These are phyloP conservation scores for Cytospora piceae DNA, from an alignment of 2,329 filamentous ascomycete species.

Conservation along the genomic window DNA sequence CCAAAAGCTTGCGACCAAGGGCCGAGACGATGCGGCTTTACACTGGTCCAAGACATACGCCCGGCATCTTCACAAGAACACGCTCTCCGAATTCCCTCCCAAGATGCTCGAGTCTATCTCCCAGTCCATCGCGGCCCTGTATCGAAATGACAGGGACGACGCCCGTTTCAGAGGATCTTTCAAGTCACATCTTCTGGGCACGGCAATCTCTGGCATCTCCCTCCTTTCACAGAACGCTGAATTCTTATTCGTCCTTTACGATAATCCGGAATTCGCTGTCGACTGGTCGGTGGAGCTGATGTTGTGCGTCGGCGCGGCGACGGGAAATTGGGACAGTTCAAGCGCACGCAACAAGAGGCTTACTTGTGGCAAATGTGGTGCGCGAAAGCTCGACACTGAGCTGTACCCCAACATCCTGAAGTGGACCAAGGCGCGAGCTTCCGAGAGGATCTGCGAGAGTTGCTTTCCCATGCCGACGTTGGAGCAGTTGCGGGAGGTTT, in stretches of 20 bases:
- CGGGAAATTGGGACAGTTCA: too few relatives aligned
- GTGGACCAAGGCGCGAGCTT: neutral
- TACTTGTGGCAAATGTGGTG: neutral
- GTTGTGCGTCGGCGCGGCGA: neutral
- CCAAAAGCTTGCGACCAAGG: neutral
- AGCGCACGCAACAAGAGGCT: too few relatives aligned
- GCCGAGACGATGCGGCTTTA: neutral
- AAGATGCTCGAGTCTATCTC: neutral
- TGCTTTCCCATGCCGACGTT: neutral
- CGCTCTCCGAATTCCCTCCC: neutral
- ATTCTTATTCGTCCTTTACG: neutral
- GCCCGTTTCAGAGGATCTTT: neutral
- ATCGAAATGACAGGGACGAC: neutral
- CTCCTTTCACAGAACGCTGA: neutral
- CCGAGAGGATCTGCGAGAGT: neutral
- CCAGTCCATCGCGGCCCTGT: neutral
- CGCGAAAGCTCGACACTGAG: neutral
- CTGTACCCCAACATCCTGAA: neutral
- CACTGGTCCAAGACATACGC: neutral
- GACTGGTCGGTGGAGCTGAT: constrained; percentile 10
- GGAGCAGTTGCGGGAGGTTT: neutral
- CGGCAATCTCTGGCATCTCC: neutral
- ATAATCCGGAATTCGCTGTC: neutral
- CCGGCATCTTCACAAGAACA: neutral
- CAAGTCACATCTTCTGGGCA: neutral